phyloP scores from a whole-genome alignment of 2,329 filamentous ascomycete genomes.

The Daldinia eschscholtzii region DNA sequence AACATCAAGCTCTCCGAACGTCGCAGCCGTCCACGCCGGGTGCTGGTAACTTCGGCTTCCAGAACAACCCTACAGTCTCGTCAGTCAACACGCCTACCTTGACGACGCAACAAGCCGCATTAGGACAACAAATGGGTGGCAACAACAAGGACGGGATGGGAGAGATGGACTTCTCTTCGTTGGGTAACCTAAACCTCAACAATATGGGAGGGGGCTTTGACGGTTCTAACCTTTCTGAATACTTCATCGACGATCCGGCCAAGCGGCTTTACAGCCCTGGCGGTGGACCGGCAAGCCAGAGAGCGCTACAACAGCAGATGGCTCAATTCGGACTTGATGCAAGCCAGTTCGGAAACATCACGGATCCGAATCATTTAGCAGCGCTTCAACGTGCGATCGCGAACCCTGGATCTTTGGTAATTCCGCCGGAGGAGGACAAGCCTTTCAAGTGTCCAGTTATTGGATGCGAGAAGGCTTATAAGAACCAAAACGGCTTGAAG shows the following conservation, averaged over 20 bases:
- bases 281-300: slow-evolving; percentile 74
- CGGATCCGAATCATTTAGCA: slow-evolving; percentile 72
- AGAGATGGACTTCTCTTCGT: slow-evolving; percentile 77
- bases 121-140: slow-evolving; percentile 73
- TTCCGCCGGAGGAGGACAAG: slow-evolving; percentile 90
- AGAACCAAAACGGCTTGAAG: slow-evolving; percentile 99
- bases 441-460: slow-evolving; percentile 98
- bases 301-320: slow-evolving; percentile 74
- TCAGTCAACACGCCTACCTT: slow-evolving; percentile 96
- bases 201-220: slow-evolving; percentile 67
- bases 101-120: slow-evolving; percentile 74
- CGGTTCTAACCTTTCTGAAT: slow-evolving; percentile 63
- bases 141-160: slow-evolving; percentile 76
- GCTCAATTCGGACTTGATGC: slow-evolving; percentile 81
- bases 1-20: slow-evolving; percentile 83
- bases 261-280: slow-evolving; percentile 93
- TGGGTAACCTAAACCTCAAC: slow-evolving; percentile 70
- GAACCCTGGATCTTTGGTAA: slow-evolving; percentile 69
- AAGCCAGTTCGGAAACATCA: slow-evolving; percentile 81
- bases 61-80: slow-evolving; percentile 95
- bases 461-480: slow-evolving; percentile 98
- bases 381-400: slow-evolving; percentile 64
- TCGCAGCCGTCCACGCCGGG: slow-evolving; percentile 90
- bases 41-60: slow-evolving; percentile 80
- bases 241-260: slow-evolving; percentile 90